Evolutionary conservation across 2,329 filamentous ascomycete species (phyloP).

Genomic region (Fusarium odoratissimum): DNA sequence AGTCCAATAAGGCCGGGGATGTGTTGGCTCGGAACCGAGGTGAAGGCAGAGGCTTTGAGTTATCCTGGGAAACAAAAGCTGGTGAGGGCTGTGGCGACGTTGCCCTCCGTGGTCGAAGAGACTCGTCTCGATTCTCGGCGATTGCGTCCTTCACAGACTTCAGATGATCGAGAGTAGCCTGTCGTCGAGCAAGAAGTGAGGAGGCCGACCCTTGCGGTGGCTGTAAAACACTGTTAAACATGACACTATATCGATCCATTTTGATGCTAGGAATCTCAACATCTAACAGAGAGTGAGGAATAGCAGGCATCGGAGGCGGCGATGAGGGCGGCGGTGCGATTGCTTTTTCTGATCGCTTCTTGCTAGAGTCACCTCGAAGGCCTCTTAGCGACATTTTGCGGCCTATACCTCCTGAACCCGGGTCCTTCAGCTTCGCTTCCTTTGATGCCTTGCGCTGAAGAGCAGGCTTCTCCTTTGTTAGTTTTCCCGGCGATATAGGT

Average conservation of each 20-base stretch:
- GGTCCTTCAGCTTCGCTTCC: constrained; percentile 31
- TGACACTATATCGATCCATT: constrained; percentile 92
- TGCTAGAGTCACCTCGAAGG: constrained; percentile 39
- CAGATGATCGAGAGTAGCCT: constrained; percentile 69
- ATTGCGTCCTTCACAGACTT: constrained; percentile 62
- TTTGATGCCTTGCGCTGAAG: constrained; percentile 30
- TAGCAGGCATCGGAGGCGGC: constrained; percentile 32
- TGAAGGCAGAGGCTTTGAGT: constrained; percentile 44
- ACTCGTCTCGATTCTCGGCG: constrained; percentile 52
- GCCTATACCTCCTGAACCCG: constrained; percentile 38
- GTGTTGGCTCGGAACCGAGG: constrained; percentile 65
- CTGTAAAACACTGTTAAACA: constrained; percentile 84
- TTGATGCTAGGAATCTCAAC: constrained; percentile 83
- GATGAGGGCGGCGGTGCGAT: constrained; percentile 28
- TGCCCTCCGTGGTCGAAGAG: constrained; percentile 54
- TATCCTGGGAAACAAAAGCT: constrained; percentile 43
- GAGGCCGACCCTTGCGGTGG: constrained; percentile 48
- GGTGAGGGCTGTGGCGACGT: constrained; percentile 65
- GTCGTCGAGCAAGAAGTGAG: constrained; percentile 65
- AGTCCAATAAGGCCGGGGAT: constrained; percentile 61
- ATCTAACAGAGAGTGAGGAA: constrained; percentile 64
- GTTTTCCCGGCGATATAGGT: constrained; percentile 21
- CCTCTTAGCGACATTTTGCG: constrained; percentile 44
- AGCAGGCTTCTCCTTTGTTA: constrained; percentile 22
- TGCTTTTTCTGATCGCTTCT: constrained; percentile 36